Base-by-base conservation (phyloP, 306 rosid genomes). In the Erythrophleum fordii region DNA sequence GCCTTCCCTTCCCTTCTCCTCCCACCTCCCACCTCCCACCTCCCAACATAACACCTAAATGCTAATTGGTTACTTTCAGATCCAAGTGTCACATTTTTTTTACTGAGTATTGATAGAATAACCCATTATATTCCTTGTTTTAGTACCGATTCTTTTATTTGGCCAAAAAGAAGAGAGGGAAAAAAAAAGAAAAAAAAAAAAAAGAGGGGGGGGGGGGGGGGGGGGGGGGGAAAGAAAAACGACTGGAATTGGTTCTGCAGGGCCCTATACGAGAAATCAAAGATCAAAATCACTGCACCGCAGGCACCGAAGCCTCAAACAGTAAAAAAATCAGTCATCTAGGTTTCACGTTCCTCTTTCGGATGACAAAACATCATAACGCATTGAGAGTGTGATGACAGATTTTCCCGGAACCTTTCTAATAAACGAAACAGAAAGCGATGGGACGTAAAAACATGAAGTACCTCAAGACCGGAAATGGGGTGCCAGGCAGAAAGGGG, bases 401-500 rank as follows among this genome's bases (percentile, higher is more conserved):
- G n/a, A 60, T 31, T 45, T 59, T 59, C 14, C 64, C 20, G 13
- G 34, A 1, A 52, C 56, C 56, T 69, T 44, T 48, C 65, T 35
- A n/a, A n/a, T n/a, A n/a, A n/a, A n/a, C n/a, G n/a, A n/a, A n/a
- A n/a, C n/a, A 25, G 35, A 13, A 44, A 20, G 45, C 53, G 8
- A 26, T 20, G 26, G 23, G 66, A 37, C 67, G n/a, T 8, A 52
- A 69, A 44, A 25, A 17, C 16, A 73, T 3, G n/a, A 20, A 11
- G 8, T 83, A 90, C 98, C 94, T 92, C 89, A 58, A 96, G 92
- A 41, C 77, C 84, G 26, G 93, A 84, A 26, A 95, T 77, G 8
- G 86, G 72, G 72, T 78, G 83, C 97, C 97, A 92, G 55, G 81
- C 34, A 64, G 99, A 96, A 55, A 95, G 86, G 17, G 91, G 94